Conservation (phyloP, 257 asterid genomes). For the Henckelia pumila region DNA sequence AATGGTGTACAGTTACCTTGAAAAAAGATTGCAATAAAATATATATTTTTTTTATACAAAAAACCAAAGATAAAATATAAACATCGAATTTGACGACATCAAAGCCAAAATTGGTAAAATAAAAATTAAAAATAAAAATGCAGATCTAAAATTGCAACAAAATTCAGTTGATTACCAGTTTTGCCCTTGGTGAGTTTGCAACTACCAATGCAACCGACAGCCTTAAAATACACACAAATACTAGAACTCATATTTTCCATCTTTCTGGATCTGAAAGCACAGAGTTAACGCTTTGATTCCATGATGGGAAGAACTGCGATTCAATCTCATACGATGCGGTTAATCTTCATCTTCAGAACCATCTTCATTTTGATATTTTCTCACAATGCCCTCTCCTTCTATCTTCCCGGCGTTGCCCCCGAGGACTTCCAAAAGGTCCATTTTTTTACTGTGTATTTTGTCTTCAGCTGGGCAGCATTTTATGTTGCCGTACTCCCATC, state of each 20-base stretch:
- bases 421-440: constrained; percentile 69
- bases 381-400: constrained; percentile 50
- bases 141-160: too few relatives aligned
- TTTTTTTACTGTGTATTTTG: neutral
- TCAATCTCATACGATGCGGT: constrained; percentile 20
- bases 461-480: neutral
- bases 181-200: constrained; percentile 31
- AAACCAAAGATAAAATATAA: too few relatives aligned
- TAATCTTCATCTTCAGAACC: constrained; percentile 30
- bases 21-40: too few relatives aligned
- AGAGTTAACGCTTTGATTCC: constrained; percentile 23
- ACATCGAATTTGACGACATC: too few relatives aligned
- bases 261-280: constrained; percentile 44
- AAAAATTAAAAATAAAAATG: too few relatives aligned
- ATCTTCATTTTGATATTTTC: constrained; percentile 46
- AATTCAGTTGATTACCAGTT: constrained; percentile 23
- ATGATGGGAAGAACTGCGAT: constrained; percentile 31
- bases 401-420: constrained; percentile 91
- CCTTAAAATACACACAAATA: constrained; percentile 30
- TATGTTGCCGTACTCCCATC: constrained; percentile 5
- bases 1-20: too few relatives aligned
- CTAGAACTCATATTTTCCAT: constrained; percentile 15
- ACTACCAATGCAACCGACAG: constrained; percentile 40
- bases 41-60: too few relatives aligned
- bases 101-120: too few relatives aligned